Evolutionary conservation across 345 rosid species (phyloP).

Genomic region (Salix exigua): DNA sequence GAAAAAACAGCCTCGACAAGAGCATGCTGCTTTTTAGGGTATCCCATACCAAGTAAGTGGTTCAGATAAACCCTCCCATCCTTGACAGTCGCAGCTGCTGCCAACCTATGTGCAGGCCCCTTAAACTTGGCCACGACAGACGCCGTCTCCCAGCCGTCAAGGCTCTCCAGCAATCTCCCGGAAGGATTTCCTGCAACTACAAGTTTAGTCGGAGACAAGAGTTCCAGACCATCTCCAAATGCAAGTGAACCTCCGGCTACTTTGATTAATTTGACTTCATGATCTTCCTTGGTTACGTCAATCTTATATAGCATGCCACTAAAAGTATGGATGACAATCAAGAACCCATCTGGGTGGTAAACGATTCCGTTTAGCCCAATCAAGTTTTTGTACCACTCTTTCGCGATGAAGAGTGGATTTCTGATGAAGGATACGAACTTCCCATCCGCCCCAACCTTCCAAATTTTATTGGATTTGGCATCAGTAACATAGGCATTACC

Average conservation of each 20-base stretch:
- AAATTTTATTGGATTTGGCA: conserved; percentile 55
- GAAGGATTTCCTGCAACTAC: conserved; percentile 86
- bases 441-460: conserved; percentile 68
- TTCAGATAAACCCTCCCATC: conserved; percentile 73
- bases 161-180: conserved; percentile 66
- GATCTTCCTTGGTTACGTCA: conserved; percentile 36
- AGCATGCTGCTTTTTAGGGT: conserved; percentile 74
- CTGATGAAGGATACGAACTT: conserved; percentile 46
- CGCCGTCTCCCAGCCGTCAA: conserved; percentile 82
- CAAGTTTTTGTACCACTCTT: conserved; percentile 66
- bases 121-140: conserved; percentile 51
- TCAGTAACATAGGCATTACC: conserved; percentile 83
- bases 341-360: conserved; percentile 76
- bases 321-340: conserved; percentile 69
- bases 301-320: conserved; percentile 62
- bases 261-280: conserved; percentile 42
- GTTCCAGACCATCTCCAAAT: conserved; percentile 75
- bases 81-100: conserved; percentile 75
- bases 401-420: conserved; percentile 56
- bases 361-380: conserved; percentile 73
- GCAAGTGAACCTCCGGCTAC: conserved; percentile 52
- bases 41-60: conserved; percentile 77
- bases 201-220: conserved; percentile 58
- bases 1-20: conserved; percentile 72
- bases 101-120: conserved; percentile 69